phyloP scores from a whole-genome alignment of 805 yeast species.

The Cyberlindnera maclurae region DNA sequence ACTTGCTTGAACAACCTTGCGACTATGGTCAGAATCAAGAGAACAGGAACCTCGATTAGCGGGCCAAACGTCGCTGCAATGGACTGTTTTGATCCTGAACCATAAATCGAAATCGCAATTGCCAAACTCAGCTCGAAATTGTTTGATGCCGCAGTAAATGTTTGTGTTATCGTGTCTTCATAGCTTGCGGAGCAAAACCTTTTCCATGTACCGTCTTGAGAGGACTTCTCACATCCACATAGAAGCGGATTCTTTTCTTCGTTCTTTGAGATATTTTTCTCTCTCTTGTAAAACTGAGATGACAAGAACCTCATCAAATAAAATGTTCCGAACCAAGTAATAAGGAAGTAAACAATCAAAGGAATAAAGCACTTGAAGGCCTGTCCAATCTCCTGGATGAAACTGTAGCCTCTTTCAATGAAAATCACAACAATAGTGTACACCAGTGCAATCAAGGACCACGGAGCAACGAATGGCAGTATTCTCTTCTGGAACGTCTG shows the following conservation, averaged over 20 bases:
- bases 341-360: constrained; percentile 37
- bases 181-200: constrained; percentile 33
- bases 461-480: constrained; percentile 38
- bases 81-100: constrained; percentile 43
- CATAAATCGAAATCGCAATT: constrained; percentile 45
- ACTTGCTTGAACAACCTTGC: constrained; percentile 23
- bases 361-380: constrained; percentile 47
- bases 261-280: background rate
- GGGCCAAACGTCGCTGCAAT: constrained; percentile 59
- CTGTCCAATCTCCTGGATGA: constrained; percentile 39
- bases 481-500: constrained; percentile 28
- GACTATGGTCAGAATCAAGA: constrained; percentile 31
- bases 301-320: constrained; percentile 28
- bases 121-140: constrained; percentile 53
- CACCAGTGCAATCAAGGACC: constrained; percentile 44
- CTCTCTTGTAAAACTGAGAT: constrained; percentile 6
- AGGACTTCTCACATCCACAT: constrained; percentile 35
- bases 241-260: constrained; percentile 4
- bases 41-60: constrained; percentile 49
- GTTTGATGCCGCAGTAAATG: constrained; percentile 52
- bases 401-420: constrained; percentile 41
- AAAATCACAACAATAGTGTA: constrained; percentile 47
- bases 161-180: constrained; percentile 38
- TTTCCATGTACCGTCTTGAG: background rate
- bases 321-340: constrained; percentile 41